Conservation (phyloP, 306 rosid genomes). For the Inga oerstediana region DNA sequence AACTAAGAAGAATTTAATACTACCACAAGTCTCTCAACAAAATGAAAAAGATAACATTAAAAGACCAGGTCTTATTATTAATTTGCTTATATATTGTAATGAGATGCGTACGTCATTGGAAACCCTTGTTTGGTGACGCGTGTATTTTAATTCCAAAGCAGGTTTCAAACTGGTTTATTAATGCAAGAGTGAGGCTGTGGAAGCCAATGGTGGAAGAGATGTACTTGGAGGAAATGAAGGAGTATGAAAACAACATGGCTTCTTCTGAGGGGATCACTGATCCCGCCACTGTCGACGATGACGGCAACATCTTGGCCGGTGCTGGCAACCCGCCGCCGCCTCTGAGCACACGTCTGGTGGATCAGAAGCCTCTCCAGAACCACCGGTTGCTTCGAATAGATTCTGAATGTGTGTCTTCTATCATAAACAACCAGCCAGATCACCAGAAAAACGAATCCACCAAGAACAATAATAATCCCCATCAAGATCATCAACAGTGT, state of each 20-base stretch:
- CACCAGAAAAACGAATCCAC: constrained; percentile 40
- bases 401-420: constrained; percentile 74
- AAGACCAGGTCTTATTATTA: background rate
- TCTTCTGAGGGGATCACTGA: constrained; percentile 54
- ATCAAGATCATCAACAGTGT: constrained; percentile 26
- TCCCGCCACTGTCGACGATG: constrained; percentile 1
- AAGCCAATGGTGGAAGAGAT: constrained; percentile 88
- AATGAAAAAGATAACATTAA: background rate
- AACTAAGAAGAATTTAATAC: constrained; percentile 8
- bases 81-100: background rate
- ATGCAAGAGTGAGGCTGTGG: constrained; percentile 83
- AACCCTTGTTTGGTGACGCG: constrained; percentile 30
- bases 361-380: constrained; percentile 56
- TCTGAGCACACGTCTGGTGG: constrained; percentile 30
- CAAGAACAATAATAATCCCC: constrained; percentile 26
- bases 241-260: constrained; percentile 38
- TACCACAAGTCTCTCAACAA: background rate
- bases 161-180: constrained; percentile 86
- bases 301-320: background rate
- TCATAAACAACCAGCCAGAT: constrained; percentile 51
- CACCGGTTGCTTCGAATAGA: constrained; percentile 65
- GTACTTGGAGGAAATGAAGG: constrained; percentile 70
- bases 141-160: constrained; percentile 26
- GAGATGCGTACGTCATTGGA: constrained; percentile 32
- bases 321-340: constrained; percentile 12